phyloP scores from a whole-genome alignment of 208 protist species.

The Vickermania ingenoplastis region DNA sequence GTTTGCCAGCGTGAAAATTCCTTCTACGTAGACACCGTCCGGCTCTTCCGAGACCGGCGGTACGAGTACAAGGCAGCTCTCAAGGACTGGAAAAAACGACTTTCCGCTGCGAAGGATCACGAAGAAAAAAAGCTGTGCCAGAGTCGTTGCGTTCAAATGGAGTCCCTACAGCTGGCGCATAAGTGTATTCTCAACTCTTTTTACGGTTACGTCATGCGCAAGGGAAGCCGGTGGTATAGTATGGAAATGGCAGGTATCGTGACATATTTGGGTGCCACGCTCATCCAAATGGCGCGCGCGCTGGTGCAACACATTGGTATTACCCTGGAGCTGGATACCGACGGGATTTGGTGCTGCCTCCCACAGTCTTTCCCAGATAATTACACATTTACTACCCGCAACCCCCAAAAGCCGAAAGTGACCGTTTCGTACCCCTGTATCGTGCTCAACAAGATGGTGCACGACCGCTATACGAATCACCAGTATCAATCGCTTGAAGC shows the following conservation, averaged over 20 bases:
- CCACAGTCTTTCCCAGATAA: constrained; percentile 97
- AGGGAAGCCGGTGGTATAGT: constrained; percentile 97
- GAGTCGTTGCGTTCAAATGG: constrained; percentile 96
- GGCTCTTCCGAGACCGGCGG: constrained; percentile 97
- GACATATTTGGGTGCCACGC: constrained; percentile 96
- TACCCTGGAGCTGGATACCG: constrained; percentile 99
- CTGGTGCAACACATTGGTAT: constrained; percentile 97
- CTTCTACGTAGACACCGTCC: constrained; percentile 99
- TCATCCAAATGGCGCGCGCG: constrained; percentile 97
- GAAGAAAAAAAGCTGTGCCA: constrained; percentile 85
- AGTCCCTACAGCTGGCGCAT: constrained; percentile 99
- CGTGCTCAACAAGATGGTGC: constrained; percentile 99
- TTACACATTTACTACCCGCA: constrained; percentile 83
- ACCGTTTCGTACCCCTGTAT: constrained; percentile 95
- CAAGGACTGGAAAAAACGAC: constrained; percentile 94
- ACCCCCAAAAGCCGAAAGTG: constrained; percentile 50
- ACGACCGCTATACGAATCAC: constrained; percentile 96
- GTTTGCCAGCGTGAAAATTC: constrained; percentile 99
- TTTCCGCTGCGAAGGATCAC: constrained; percentile 71
- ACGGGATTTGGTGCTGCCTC: constrained; percentile 99
- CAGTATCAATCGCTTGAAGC: constrained; percentile 95
- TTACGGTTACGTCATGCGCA: constrained; percentile 99
- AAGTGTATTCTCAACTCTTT: constrained; percentile 99
- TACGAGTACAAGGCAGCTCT: constrained; percentile 98
- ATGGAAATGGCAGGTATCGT: constrained; percentile 99